Base-by-base conservation (phyloP, 2,329 filamentous ascomycete species). In the Cercospora nicotianae region DNA sequence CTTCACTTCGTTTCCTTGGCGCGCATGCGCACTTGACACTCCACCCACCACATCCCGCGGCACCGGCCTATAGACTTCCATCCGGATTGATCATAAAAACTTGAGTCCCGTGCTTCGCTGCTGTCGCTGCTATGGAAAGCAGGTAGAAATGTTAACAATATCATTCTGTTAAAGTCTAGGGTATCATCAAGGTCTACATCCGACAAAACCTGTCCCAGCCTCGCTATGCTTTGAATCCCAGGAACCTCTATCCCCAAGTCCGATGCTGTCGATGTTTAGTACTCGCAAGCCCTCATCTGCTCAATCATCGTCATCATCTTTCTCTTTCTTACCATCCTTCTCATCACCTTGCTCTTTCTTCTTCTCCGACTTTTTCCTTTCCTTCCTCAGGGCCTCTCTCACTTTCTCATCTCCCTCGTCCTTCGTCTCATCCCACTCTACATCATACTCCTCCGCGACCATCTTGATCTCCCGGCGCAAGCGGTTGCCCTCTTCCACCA, bases 391-490 rank as follows among this genome's bases (percentile, higher is more conserved):
- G 16, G 75, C 76, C 63, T 77, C 71, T 23, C 67, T 69, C 12
- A 77, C 76, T 57, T 74, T 77, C 65, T 75, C 73, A 64, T 77
- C 73, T 2, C 75, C 73, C 51, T 76, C 75, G 51, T 78, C 76
- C 48, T 73, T 68, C 9, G 69, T 70, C 70, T 77, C 76, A 58
- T 77, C 75, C 75, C 93, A 97, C 62, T 94, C 92, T 7, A 94
- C 92, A 73, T 96, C 93, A 77, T 97, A 97, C 80, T 97, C 93
- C 36, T 89, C 87, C 0, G 94, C 93, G 8, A 96, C 87, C 16
- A 85, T 85, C 80, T 90, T 91, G 78, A 97, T 91, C 80, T 97
- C 94, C 70, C 85, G 86, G 5, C 93, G 82, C 70, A 97, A 79
- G 2, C 85, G 81, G 76, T 96, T 97, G 0, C 89, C 92, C 70